phyloP scores from a whole-genome alignment of 176 grass and related monocot species.

The Carex cristatella region DNA sequence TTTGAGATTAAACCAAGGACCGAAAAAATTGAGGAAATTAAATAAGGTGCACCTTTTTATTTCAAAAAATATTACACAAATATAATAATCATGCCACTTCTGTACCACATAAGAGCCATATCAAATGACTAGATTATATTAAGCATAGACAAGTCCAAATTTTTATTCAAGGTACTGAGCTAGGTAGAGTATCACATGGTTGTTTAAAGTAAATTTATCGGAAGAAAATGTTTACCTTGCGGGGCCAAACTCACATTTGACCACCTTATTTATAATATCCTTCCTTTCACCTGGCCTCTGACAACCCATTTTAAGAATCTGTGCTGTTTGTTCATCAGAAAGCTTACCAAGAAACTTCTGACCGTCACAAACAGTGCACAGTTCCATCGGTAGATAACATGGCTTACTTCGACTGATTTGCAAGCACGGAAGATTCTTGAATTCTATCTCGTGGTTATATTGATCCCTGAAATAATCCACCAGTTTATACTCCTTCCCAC shows the following conservation, averaged over 20 bases:
- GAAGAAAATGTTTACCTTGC: constrained; percentile 43
- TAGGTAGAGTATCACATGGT: not conserved
- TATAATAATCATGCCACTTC: not conserved
- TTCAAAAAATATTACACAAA: not conserved
- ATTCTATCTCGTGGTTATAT: constrained; percentile 93
- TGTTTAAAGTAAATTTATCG: constrained; percentile 15
- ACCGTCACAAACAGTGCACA: constrained; percentile 81
- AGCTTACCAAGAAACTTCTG: constrained; percentile 95
- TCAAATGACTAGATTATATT: not conserved
- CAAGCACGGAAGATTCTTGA: constrained; percentile 88
- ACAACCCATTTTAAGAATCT: constrained; percentile 86
- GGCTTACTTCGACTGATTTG: constrained; percentile 90
- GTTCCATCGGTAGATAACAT: constrained; percentile 92
- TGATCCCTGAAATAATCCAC: constrained; percentile 91
- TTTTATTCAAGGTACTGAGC: not conserved
- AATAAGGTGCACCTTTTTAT: not conserved
- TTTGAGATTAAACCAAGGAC: not conserved
- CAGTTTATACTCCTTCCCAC: constrained; percentile 62
- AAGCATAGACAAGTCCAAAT: not conserved
- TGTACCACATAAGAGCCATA: not conserved
- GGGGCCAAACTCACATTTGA: constrained; percentile 43
- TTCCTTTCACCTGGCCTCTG: constrained; percentile 77
- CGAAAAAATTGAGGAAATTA: not conserved
- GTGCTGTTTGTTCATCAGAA: constrained; percentile 73
- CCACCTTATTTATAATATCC: constrained; percentile 71